These are phyloP conservation scores for Stagonosporopsis chrysanthemi DNA, from an alignment of 2,329 filamentous ascomycete species.

Conservation along the genomic window DNA sequence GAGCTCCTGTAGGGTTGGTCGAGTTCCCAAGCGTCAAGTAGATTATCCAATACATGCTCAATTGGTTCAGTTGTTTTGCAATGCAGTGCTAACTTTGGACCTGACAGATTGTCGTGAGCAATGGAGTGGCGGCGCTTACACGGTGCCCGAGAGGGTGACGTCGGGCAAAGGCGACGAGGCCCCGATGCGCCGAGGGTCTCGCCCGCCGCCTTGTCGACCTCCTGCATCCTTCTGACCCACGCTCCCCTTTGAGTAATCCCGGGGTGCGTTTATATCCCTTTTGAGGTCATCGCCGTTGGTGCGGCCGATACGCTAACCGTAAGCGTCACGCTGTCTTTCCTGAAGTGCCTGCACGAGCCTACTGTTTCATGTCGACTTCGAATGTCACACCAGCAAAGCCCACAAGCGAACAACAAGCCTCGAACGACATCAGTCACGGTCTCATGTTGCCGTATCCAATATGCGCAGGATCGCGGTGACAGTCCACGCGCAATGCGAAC, in stretches of 20 bases:
- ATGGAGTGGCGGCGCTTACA: slow-evolving; percentile 12
- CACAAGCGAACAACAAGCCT: slow-evolving; percentile 28
- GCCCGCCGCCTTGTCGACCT: slow-evolving; percentile 6
- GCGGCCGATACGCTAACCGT: slow-evolving; percentile 16
- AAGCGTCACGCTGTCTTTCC: slow-evolving; percentile 22
- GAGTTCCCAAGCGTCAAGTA: slow-evolving; percentile 26
- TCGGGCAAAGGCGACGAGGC: background rate
- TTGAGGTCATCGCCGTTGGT: slow-evolving; percentile 14
- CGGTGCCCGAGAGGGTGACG: slow-evolving; percentile 13
- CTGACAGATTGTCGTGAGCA: background rate
- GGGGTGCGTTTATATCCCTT: slow-evolving; percentile 8
- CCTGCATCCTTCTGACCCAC: slow-evolving; percentile 21
- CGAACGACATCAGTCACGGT: slow-evolving; percentile 14
- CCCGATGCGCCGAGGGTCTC: slow-evolving; percentile 15
- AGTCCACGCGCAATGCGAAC: slow-evolving; percentile 2
- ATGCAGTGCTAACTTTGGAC: slow-evolving; percentile 8
- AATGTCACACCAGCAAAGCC: slow-evolving; percentile 25
- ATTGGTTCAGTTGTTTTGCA: slow-evolving; percentile 17
- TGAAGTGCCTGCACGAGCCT: slow-evolving; percentile 21
- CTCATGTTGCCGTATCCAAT: slow-evolving; percentile 12
- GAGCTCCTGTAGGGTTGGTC: background rate
- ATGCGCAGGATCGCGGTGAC: slow-evolving; percentile 1
- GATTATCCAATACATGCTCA: slow-evolving; percentile 16
- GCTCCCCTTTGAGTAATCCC: slow-evolving; percentile 11
- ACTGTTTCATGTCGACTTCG: slow-evolving; percentile 28